Conservation (phyloP, 202 grass and related monocot species). For the Hordeum pubiflorum region DNA sequence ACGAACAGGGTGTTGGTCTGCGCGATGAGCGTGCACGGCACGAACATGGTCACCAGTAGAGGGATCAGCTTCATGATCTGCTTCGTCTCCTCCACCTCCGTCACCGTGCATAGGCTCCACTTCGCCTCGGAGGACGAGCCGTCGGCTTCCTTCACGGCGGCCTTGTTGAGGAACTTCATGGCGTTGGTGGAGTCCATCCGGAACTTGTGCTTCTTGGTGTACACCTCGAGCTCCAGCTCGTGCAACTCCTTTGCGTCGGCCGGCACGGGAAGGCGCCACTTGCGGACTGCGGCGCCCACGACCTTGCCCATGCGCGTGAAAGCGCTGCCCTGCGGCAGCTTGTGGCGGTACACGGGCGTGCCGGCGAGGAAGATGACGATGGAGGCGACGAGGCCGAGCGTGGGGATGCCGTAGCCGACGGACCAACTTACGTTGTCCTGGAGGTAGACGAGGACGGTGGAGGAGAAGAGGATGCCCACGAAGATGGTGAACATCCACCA, state of each 20-base stretch:
- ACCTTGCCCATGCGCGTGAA: too few relatives aligned
- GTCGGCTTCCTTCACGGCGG: slow-evolving; percentile 9
- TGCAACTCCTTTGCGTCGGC: background rate
- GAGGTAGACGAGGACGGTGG: too few relatives aligned
- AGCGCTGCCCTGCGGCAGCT: too few relatives aligned
- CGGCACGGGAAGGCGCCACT: too few relatives aligned
- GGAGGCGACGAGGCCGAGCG: too few relatives aligned
- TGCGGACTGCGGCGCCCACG: too few relatives aligned
- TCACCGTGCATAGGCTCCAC: slow-evolving; percentile 36
- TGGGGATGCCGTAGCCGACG: too few relatives aligned
- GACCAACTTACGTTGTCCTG: too few relatives aligned
- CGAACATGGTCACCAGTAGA: slow-evolving; percentile 39
- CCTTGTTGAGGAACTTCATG: slow-evolving; percentile 57
- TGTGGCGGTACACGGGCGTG: too few relatives aligned
- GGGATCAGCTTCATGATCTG: slow-evolving; percentile 21
- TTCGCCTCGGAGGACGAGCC: background rate
- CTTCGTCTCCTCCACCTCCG: slow-evolving; percentile 72
- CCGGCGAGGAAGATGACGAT: too few relatives aligned
- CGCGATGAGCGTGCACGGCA: slow-evolving; percentile 51
- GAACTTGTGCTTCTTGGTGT: background rate
- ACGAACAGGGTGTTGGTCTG: slow-evolving; percentile 61
- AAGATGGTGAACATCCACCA: slow-evolving; percentile 65
- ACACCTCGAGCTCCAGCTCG: background rate
- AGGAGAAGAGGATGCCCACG: slow-evolving; percentile 10
- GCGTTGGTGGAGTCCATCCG: slow-evolving; percentile 28